Evolutionary conservation across 139 green algal genomes (phyloP).

Genomic region (Spirogloea muscicola): DNA sequence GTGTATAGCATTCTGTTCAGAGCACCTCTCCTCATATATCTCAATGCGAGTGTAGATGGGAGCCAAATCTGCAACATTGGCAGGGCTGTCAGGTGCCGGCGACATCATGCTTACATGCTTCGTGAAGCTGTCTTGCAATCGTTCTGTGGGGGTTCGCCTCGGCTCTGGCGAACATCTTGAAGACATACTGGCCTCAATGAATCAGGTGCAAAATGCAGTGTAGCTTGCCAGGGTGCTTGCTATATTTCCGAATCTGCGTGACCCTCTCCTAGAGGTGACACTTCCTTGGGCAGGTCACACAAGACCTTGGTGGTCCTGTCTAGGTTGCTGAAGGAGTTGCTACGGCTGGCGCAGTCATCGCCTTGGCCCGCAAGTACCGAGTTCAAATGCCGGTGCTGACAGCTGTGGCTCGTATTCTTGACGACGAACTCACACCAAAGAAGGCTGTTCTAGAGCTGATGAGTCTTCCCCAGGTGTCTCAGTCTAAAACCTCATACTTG

Average conservation of each 20-base stretch:
- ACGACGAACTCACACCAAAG: conserved; percentile 69
- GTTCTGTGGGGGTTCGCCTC: conserved; percentile 82
- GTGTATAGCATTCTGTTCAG: too few relatives aligned
- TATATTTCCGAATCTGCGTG: too few relatives aligned
- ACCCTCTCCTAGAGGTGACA: too few relatives aligned
- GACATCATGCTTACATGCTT: conserved; percentile 99
- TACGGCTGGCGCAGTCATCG: conserved; percentile 87
- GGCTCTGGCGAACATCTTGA: conserved; percentile 80
- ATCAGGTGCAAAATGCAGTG: too few relatives aligned
- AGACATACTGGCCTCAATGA: conserved; percentile 80
- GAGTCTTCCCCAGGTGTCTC: conserved; percentile 84
- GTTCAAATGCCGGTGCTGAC: conserved; percentile 94
- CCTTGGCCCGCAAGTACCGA: conserved; percentile 79
- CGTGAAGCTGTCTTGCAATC: conserved; percentile 87
- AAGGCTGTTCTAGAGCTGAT: conserved; percentile 90
- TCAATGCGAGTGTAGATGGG: conserved; percentile 88
- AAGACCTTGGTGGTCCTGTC: too few relatives aligned
- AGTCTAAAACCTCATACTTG: too few relatives aligned
- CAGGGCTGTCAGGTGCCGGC: conserved; percentile 83
- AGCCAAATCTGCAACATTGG: conserved; percentile 82
- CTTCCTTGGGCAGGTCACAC: too few relatives aligned
- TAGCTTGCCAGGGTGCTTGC: too few relatives aligned
- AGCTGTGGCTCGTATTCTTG: conserved; percentile 85
- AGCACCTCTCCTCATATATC: too few relatives aligned
- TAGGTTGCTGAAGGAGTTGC: conserved; percentile 90